A percentile compares a stretch with the other conserved stretches of the same genome.
phyloP scores from a whole-genome alignment of 2,329 filamentous ascomycete genomes.

The Penicillium sp. region DNA sequence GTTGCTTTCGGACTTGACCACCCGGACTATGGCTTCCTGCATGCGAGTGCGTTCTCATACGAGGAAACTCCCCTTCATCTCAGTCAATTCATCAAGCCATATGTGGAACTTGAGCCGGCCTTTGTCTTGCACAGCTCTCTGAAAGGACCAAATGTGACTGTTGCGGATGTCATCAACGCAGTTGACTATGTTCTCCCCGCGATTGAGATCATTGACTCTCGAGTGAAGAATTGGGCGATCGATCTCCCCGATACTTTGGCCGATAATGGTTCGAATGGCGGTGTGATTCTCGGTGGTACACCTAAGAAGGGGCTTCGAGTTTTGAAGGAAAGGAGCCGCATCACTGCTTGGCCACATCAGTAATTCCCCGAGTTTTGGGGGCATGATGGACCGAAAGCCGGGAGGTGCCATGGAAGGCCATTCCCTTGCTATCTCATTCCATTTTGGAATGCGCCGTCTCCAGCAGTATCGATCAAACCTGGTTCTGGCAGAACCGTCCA shows the following conservation, averaged over 20 bases:
- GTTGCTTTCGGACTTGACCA: background rate
- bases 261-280: slow-evolving; percentile 20
- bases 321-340: too few relatives aligned
- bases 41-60: background rate
- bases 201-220: slow-evolving; percentile 22
- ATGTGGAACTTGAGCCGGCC: background rate
- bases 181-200: slow-evolving; percentile 21
- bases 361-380: too few relatives aligned
- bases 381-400: too few relatives aligned
- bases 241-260: slow-evolving; percentile 20
- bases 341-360: too few relatives aligned
- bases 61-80: background rate
- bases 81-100: background rate
- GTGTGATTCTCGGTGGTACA: slow-evolving; percentile 18
- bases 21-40: background rate
- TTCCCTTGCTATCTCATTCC: too few relatives aligned
- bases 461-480: too few relatives aligned
- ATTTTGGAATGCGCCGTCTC: too few relatives aligned
- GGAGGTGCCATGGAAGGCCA: too few relatives aligned
- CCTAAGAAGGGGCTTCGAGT: slow-evolving; percentile 1
- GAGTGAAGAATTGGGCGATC: slow-evolving; percentile 21
- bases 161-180: slow-evolving; percentile 19
- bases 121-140: slow-evolving; percentile 1
- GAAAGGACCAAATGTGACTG: slow-evolving; percentile 18
- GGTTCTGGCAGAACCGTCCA: too few relatives aligned